Base-by-base conservation (phyloP, 768 basidiomycete species). In the Auricularia sp. region DNA sequence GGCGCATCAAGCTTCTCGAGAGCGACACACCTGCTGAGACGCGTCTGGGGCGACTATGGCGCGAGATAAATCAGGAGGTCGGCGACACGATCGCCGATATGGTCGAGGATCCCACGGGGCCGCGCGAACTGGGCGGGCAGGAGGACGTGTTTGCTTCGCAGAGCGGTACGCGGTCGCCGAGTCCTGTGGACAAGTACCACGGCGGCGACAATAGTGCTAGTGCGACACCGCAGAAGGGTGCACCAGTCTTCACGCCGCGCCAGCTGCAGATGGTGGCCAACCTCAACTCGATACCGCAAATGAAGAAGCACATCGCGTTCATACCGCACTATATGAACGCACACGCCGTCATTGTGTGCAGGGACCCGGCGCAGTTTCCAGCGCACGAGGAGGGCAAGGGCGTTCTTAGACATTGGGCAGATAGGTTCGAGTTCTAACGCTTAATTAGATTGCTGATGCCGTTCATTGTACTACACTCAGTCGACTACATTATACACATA, bases 351-450 rank as follows among this genome's bases (percentile, higher is more conserved):
- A 87, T 93, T 67, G 77, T 93, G 10, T 85, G 82, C 71, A 78
- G 91, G 54, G 89, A 91, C 66, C 72, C 84, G 63, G 78, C 84
- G 70, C 75, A 78, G 36, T 88, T 88, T 71, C 76, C 81, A 67
- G 66, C 73, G 12, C 87, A 91, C 68, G 74, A 78, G 43, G 71
- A 74, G 44, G 91, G 91, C 18, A 84, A 85, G 70, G 83, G 83
- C 42, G 80, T 91, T 3, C 61, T 93, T 39, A 79, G 81, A 66
- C 87, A 91, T 72, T 89, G 88, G 87, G 87, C 87, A 8, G 80
- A 83, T 65, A 77, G 81, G 29, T 86, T 90, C 62, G 71, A 81
- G 34, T 61, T 83, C 36, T 83, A 39, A 42, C 12, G 39, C 12
- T 42, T 42, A 8, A 42, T 42, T 42, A 42, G 39, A 42, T 14